A percentile compares a stretch with the other conserved stretches of the same genome.
phyloP scores from a whole-genome alignment of 305 asterid genomes.

The Stenogyne calaminthoides region DNA sequence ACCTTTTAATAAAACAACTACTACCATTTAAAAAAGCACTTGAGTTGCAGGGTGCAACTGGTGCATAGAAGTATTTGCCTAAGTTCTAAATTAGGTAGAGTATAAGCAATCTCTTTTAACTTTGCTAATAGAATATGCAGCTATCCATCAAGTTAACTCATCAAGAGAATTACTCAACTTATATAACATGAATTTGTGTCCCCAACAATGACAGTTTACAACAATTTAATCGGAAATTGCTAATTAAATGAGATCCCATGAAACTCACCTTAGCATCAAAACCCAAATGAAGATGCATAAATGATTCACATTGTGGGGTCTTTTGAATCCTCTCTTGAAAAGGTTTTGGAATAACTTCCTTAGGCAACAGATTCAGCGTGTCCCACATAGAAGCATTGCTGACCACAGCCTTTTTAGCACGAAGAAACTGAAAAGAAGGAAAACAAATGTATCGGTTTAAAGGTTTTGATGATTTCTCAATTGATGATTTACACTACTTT shows the following conservation, averaged over 20 bases:
- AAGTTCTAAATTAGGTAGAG: too few relatives aligned
- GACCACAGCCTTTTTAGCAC: slow-evolving; percentile 86
- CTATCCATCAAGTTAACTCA: too few relatives aligned
- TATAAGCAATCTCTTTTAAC: too few relatives aligned
- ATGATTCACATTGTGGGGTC: slow-evolving; percentile 96
- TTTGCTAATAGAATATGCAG: too few relatives aligned
- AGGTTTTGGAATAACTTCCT: slow-evolving; percentile 64
- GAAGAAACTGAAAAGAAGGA: slow-evolving; percentile 57
- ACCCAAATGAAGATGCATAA: slow-evolving; percentile 95
- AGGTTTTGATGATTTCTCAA: not conserved
- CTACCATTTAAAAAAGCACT: too few relatives aligned
- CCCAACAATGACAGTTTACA: not conserved
- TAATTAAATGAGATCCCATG: not conserved
- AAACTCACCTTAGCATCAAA: slow-evolving; percentile 72
- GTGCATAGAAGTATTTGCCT: too few relatives aligned
- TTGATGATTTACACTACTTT: not conserved
- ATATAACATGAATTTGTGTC: not conserved
- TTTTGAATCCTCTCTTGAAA: slow-evolving; percentile 56
- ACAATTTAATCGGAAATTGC: not conserved
- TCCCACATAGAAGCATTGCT: slow-evolving; percentile 99
- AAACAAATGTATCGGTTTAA: not conserved
- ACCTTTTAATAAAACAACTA: too few relatives aligned
- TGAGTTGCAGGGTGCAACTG: too few relatives aligned
- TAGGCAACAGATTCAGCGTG: slow-evolving; percentile 69
- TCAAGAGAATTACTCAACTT: too few relatives aligned